Percentiles rank a stretch among this genome's conserved stretches.
Evolutionary conservation across 192 early-diverging fungal genomes (phyloP).

Genomic region (Blastocladiella britannica): DNA sequence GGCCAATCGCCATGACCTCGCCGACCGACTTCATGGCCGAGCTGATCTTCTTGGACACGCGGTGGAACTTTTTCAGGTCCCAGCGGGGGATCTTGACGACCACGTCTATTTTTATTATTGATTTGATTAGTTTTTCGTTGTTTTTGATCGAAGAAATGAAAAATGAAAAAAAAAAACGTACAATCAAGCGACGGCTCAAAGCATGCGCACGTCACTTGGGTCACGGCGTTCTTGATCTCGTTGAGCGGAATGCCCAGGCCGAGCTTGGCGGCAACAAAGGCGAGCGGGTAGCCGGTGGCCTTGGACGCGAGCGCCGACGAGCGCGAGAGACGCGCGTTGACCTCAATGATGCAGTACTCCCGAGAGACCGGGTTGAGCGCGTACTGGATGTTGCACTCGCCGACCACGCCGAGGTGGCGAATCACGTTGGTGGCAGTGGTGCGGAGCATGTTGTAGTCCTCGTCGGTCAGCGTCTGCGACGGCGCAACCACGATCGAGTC

Average conservation of each 20-base stretch:
- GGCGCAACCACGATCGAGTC: constrained; percentile 98
- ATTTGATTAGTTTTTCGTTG: too few relatives aligned
- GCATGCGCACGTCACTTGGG: constrained; percentile 85
- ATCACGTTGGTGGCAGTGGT: constrained; percentile 90
- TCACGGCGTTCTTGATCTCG: constrained; percentile 85
- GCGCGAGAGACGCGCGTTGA: constrained; percentile 88
- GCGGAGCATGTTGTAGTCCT: constrained; percentile 97
- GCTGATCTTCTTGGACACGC: constrained; percentile 68
- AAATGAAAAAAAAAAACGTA: too few relatives aligned
- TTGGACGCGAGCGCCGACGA: constrained; percentile 87
- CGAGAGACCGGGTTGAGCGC: constrained; percentile 80
- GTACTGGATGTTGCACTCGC: constrained; percentile 99
- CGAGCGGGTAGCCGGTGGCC: constrained; percentile 94
- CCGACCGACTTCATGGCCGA: constrained; percentile 95
- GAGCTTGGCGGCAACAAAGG: constrained; percentile 94
- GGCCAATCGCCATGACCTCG: constrained; percentile 93
- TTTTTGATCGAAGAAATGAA: constrained; percentile 33
- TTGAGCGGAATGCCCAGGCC: constrained; percentile 81
- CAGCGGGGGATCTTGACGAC: constrained; percentile 69
- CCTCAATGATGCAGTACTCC: constrained; percentile 97
- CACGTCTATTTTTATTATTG: too few relatives aligned
- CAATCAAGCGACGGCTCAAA: constrained; percentile 96
- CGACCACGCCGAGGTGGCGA: constrained; percentile 91
- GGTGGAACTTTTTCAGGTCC: constrained; percentile 93
- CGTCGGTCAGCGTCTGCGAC: constrained; percentile 87